A percentile compares a stretch with the other conserved stretches of the same genome.
Conservation (phyloP, 257 asterid genomes). For the Plantago ovata region DNA sequence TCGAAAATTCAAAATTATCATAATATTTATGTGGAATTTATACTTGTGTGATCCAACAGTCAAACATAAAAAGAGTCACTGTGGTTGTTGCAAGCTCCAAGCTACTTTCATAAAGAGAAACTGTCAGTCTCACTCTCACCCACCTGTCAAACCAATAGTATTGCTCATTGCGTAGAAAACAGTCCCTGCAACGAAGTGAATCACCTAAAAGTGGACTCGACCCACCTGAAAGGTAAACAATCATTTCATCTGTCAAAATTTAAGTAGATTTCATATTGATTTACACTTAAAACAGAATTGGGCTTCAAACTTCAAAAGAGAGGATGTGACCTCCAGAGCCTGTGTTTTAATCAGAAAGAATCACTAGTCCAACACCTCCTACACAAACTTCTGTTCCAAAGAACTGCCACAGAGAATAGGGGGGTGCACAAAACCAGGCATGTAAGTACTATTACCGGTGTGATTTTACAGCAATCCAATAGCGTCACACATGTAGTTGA, state of each 20-base stretch:
- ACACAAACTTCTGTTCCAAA: constrained; percentile 59
- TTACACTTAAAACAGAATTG: too few species aligned
- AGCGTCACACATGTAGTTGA: constrained; percentile 72
- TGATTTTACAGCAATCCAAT: constrained; percentile 67
- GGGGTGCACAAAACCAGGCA: constrained; percentile 57
- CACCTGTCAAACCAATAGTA: too few species aligned
- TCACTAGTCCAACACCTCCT: constrained; percentile 53
- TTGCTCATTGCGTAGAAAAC: constrained; percentile 53
- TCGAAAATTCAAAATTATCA: too few species aligned
- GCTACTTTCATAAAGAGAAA: too few species aligned
- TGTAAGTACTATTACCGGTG: constrained; percentile 65
- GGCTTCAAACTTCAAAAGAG: background rate
- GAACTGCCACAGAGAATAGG: constrained; percentile 53
- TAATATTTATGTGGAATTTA: too few species aligned
- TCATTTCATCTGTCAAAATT: background rate
- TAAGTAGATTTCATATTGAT: background rate
- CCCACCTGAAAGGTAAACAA: constrained; percentile 45
- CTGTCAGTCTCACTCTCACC: too few species aligned
- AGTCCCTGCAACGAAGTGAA: constrained; percentile 45
- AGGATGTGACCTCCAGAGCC: constrained; percentile 43
- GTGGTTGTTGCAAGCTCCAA: too few species aligned
- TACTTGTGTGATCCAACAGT: too few species aligned
- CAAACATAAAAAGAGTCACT: too few species aligned
- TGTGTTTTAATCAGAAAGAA: constrained; percentile 54
- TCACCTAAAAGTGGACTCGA: constrained; percentile 76